phyloP scores from a whole-genome alignment of 768 basidiomycete species.

The Pleurotus citrinopileatus region DNA sequence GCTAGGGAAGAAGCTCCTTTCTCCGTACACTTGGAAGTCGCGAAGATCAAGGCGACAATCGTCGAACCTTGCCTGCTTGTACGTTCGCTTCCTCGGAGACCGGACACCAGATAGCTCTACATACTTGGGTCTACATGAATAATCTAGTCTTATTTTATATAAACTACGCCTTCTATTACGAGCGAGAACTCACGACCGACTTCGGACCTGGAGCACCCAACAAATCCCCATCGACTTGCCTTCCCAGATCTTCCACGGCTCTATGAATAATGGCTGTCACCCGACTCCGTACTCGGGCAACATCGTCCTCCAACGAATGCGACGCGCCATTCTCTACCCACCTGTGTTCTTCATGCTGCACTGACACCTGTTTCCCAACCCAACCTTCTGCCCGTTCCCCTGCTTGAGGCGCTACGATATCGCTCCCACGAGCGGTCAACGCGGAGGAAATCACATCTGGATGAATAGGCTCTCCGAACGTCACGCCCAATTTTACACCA shows the following conservation, averaged over 20 bases:
- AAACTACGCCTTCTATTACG: no score
- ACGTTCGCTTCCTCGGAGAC: no score
- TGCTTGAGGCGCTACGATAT: not conserved
- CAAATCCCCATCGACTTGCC: constrained; percentile 41
- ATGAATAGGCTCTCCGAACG: constrained; percentile 76
- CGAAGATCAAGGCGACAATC: no score
- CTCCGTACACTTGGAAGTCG: no score
- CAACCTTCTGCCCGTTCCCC: constrained; percentile 20
- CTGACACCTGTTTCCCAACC: constrained; percentile 17
- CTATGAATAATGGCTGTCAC: constrained; percentile 53
- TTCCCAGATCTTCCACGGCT: constrained; percentile 52
- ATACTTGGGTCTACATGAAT: no score
- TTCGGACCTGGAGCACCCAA: constrained; percentile 16
- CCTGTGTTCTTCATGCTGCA: not conserved
- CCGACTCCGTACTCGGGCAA: constrained; percentile 42
- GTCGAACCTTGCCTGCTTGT: no score
- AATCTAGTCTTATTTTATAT: no score
- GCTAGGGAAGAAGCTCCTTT: no score
- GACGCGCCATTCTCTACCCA: not conserved
- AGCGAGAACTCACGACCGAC: no score
- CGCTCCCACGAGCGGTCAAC: constrained; percentile 13
- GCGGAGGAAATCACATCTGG: constrained; percentile 29
- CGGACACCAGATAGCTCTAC: no score
- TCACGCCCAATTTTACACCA: constrained; percentile 64
- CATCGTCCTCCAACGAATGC: constrained; percentile 21